Percentiles rank a stretch among this genome's conserved stretches.
These are phyloP conservation scores for Diacronema lutheri DNA, from an alignment of 78 protist species.

Conservation along the genomic window DNA sequence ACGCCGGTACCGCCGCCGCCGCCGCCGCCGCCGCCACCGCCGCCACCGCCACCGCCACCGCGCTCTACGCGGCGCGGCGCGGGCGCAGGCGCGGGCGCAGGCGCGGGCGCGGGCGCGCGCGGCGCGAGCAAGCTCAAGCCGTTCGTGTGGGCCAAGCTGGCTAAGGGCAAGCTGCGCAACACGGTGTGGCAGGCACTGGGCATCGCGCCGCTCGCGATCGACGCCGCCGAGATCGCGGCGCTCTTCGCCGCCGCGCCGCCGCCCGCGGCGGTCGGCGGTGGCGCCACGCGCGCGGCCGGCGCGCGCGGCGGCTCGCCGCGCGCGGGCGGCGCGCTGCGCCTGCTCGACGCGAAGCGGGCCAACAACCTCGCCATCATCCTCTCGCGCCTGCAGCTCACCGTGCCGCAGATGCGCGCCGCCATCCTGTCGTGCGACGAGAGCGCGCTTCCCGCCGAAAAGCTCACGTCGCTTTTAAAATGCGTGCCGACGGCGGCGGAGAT, in stretches of 20 bases:
- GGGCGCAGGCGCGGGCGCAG: neutral
- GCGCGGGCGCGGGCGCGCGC: neutral
- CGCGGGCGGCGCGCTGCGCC: too few relatives aligned
- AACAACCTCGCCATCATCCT: slow-evolving; percentile 4
- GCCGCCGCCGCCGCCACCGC: neutral
- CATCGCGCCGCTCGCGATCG: neutral
- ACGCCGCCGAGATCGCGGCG: neutral
- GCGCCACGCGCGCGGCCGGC: neutral
- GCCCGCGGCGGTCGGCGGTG: neutral
- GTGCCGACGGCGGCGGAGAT: neutral
- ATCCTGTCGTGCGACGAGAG: neutral
- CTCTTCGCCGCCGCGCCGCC: neutral
- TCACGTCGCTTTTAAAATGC: neutral
- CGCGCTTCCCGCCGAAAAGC: neutral
- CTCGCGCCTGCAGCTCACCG: neutral
- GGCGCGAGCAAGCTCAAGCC: neutral
- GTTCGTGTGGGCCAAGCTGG: neutral
- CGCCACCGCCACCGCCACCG: neutral
- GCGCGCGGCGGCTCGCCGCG: neutral
- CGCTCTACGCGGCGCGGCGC: neutral
- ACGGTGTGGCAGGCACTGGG: neutral
- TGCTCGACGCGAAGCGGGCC: neutral
- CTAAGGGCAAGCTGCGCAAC: neutral
- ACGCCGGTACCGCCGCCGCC: slow-evolving; percentile 6
- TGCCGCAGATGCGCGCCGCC: neutral